Conservation (phyloP, 1,139 yeast species). For the Zygosaccharomyces pseudobailii region DNA sequence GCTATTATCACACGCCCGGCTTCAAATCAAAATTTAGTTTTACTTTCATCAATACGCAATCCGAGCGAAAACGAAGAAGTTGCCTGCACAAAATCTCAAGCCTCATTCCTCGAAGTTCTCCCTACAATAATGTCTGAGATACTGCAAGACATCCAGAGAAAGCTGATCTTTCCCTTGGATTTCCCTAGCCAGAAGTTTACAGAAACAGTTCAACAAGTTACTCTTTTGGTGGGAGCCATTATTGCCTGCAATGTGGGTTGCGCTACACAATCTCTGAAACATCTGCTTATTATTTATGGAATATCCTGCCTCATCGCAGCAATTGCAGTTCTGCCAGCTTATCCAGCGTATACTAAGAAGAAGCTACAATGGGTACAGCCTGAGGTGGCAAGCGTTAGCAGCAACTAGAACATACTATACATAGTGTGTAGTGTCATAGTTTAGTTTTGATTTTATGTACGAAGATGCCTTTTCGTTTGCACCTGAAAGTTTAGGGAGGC, state of each 20-base stretch:
- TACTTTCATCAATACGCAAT: too few relatives aligned
- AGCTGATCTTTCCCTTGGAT: slow-evolving; percentile 30
- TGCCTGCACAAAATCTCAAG: neutral
- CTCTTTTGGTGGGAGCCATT: slow-evolving; percentile 20
- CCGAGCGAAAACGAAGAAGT: too few relatives aligned
- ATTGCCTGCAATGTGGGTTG: slow-evolving; percentile 25
- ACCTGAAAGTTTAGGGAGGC: neutral
- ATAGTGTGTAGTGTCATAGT: neutral
- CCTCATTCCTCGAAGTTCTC: neutral
- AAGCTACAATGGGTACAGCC: slow-evolving; percentile 27
- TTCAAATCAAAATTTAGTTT: neutral
- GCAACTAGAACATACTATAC: neutral
- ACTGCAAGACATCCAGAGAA: slow-evolving; percentile 23
- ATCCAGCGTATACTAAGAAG: slow-evolving; percentile 26
- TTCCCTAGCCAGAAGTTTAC: slow-evolving; percentile 25
- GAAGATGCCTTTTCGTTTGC: neutral
- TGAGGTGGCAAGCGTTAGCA: slow-evolving; percentile 6
- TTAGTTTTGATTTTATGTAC: neutral
- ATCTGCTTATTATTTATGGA: slow-evolving; percentile 17
- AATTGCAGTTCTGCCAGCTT: slow-evolving; percentile 26
- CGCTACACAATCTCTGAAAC: slow-evolving; percentile 22
- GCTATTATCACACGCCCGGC: neutral
- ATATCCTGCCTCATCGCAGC: slow-evolving; percentile 16
- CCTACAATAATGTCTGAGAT: slow-evolving; percentile 15
- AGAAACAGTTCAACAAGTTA: slow-evolving; percentile 13